Evolutionary conservation across 78 protist species (phyloP).

Genomic region (Chrysochromulina parva): DNA sequence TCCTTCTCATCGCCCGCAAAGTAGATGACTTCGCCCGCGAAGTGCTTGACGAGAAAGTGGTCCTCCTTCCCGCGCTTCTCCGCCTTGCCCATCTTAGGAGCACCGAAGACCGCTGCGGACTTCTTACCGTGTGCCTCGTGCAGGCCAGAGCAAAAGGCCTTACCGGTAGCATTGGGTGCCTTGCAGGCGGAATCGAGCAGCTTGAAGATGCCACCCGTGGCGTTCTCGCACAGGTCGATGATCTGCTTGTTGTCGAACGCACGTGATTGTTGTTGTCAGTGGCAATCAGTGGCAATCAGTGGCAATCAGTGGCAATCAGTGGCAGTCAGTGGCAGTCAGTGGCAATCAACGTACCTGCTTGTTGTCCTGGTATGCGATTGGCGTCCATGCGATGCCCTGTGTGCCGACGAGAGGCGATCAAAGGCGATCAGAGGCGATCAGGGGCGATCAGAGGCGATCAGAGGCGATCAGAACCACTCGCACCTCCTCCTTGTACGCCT

Average conservation of each 20-base stretch:
- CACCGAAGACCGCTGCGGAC: too few species aligned
- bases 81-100: too few species aligned
- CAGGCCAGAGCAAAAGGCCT: too few species aligned
- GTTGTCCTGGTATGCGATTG: conserved; percentile 77
- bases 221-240: neutral
- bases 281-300: too few species aligned
- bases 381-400: conserved; percentile 43
- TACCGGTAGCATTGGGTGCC: neutral
- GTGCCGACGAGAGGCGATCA: too few species aligned
- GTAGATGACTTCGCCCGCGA: conserved; percentile 89
- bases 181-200: neutral
- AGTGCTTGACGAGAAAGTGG: conserved; percentile 57
- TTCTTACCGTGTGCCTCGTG: too few species aligned
- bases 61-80: neutral
- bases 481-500: conserved; percentile 76
- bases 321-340: too few species aligned
- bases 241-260: neutral
- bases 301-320: too few species aligned
- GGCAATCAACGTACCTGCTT: neutral
- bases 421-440: too few species aligned
- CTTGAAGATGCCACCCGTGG: neutral
- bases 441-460: too few species aligned
- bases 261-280: conserved; percentile 67
- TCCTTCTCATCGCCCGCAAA: conserved; percentile 39
- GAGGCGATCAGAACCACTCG: too few species aligned